These are phyloP conservation scores for Paecilomyces sp. DNA, from an alignment of 2,329 filamentous ascomycete species.

Conservation along the genomic window DNA sequence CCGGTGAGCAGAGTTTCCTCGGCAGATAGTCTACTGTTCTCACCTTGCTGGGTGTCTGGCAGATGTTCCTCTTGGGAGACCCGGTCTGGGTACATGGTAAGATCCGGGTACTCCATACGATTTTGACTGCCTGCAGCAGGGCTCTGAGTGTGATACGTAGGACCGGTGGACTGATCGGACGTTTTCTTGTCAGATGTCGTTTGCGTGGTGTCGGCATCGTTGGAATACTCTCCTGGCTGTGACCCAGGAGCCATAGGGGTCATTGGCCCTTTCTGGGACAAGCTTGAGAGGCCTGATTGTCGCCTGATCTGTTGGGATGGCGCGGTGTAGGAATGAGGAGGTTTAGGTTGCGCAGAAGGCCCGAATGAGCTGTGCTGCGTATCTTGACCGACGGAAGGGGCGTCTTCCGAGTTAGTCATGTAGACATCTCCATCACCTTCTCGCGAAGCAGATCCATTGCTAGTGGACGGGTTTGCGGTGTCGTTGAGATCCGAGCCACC, in stretches of 20 bases:
- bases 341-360: conserved; percentile 43
- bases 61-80: conserved; percentile 52
- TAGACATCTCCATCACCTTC: conserved; percentile 50
- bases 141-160: conserved; percentile 62
- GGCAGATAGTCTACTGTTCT: conserved; percentile 26
- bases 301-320: conserved; percentile 39
- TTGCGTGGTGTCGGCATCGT: conserved; percentile 84
- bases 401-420: conserved; percentile 50
- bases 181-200: conserved; percentile 78
- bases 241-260: conserved; percentile 54
- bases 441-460: conserved; percentile 43
- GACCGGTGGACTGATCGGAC: conserved; percentile 64
- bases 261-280: conserved; percentile 45
- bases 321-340: conserved; percentile 39
- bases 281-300: conserved; percentile 38
- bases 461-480: conserved; percentile 37
- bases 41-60: conserved; percentile 56
- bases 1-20: conserved; percentile 15
- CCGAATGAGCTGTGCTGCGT: conserved; percentile 42
- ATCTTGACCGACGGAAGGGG: conserved; percentile 34
- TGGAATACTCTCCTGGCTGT: conserved; percentile 58
- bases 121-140: conserved; percentile 34
- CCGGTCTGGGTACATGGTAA: conserved; percentile 43
- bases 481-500: conserved; percentile 33
- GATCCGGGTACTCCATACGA: conserved; percentile 47